phyloP scores from a whole-genome alignment of 2,329 filamentous ascomycete genomes.

The Nemania abortiva region DNA sequence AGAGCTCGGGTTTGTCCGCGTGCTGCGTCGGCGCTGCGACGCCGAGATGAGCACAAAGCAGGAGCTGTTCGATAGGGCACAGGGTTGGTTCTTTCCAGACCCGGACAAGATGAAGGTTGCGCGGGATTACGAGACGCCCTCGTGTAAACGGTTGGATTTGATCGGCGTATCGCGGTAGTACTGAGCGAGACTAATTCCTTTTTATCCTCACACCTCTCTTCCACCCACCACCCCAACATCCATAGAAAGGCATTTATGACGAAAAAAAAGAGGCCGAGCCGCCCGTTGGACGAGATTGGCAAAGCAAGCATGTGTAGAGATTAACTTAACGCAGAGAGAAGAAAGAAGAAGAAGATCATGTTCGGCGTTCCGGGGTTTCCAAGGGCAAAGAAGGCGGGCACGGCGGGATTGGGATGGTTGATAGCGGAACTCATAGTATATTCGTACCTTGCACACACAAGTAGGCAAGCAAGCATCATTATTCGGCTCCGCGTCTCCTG shows the following conservation, averaged over 20 bases:
- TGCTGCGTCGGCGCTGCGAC: constrained; percentile 78
- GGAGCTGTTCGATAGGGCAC: constrained; percentile 79
- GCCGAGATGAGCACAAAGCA: constrained; percentile 75
- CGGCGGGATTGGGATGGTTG: constrained; percentile 3
- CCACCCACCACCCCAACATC: neutral
- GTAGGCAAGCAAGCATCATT: neutral
- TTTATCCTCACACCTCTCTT: constrained; percentile 3
- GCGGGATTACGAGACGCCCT: constrained; percentile 62
- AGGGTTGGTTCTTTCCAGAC: constrained; percentile 89
- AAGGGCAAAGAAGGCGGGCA: constrained; percentile 22
- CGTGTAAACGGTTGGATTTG: constrained; percentile 64
- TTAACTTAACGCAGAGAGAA: neutral
- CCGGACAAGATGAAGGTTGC: constrained; percentile 82
- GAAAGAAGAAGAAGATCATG: constrained; percentile 22
- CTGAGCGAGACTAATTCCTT: neutral
- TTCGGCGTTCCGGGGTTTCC: constrained; percentile 33
- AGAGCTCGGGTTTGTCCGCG: constrained; percentile 77
- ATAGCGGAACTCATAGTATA: constrained; percentile 16
- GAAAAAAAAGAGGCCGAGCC: neutral
- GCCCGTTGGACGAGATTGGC: neutral
- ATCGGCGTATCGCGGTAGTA: constrained; percentile 54
- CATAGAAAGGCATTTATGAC: constrained; percentile 22
- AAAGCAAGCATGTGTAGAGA: constrained; percentile 16
- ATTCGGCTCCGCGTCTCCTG: neutral
- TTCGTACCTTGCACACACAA: neutral